Base-by-base conservation (phyloP, 1,139 yeast species). In the Protomyces gravidus region DNA sequence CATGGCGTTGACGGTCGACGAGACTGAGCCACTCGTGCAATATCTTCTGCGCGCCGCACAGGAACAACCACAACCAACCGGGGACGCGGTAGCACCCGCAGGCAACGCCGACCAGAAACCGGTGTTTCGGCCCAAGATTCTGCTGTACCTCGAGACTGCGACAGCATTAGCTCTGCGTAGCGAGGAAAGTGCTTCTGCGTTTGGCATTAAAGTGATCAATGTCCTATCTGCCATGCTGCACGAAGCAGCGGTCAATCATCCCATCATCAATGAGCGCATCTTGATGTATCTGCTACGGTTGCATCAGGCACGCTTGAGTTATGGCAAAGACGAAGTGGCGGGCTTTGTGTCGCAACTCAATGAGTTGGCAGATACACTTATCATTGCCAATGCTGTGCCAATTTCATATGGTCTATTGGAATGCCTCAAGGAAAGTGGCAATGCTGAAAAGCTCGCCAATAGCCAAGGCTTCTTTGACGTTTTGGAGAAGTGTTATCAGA, bases 391-490 rank as follows among this genome's bases (percentile, higher is more conserved):
- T n/a, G 61, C 57, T 11, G 32, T 52, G 6, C 56, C 56, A 13
- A 47, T 58, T 5, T 62, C 66, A 15, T 45, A 25, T 13, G 64
- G 62, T 17, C 33, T 21, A 17, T 28, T 32, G 13, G 62, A 28
- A 30, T 63, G 52, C 59, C 58, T 39, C 39, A 60, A 33, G 52
- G 61, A 4, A 55, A 56, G 50, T 55, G 57, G 46, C 5, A 42
- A 45, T 15, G 15, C 32, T 6, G 28, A 39, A 7, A 21, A n/a
- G 13, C 25, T 48, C 28, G 25, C 53, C 13, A 21, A 39, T 3
- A 30, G 15, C 7, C 42, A 25, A 9, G 59, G 27, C 9, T 61
- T 59, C 36, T 64, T 63, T 61, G 62, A 62, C n/a, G 23, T 62
- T 11, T 39, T 64, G 15, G 61, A 53, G 45, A 51, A 52, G 5